These are phyloP conservation scores for Wickerhamiella shivajii DNA, from an alignment of 805 yeast species.

Conservation along the genomic window DNA sequence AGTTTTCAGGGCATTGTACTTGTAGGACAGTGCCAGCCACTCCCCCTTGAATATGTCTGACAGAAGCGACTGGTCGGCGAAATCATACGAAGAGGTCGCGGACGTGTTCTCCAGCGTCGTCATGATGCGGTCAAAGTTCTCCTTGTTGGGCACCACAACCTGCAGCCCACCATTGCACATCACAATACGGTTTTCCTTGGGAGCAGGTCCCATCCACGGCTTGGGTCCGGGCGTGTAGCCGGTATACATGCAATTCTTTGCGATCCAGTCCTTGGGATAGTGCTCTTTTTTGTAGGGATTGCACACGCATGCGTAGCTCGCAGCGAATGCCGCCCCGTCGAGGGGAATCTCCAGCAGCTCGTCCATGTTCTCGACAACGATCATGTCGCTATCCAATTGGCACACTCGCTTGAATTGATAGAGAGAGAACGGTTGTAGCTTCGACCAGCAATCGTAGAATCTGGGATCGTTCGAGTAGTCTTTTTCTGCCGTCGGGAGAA, in stretches of 20 bases:
- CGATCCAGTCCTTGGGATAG: conserved; percentile 40
- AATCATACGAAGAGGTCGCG: conserved; percentile 31
- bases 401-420: conserved; percentile 38
- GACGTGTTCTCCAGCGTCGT: conserved; percentile 28
- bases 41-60: conserved; percentile 37
- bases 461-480: conserved; percentile 37
- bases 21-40: conserved; percentile 40
- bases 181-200: conserved; percentile 4
- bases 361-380: conserved; percentile 42
- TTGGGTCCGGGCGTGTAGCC: conserved; percentile 21
- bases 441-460: conserved; percentile 49
- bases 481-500: conserved; percentile 32
- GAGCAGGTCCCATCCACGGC: conserved; percentile 30
- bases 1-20: conserved; percentile 44
- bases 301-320: conserved; percentile 48
- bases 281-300: conserved; percentile 39
- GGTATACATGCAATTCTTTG: conserved; percentile 38
- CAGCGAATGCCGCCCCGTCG: conserved; percentile 34
- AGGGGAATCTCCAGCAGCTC: conserved; percentile 38
- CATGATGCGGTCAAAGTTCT: conserved; percentile 29
- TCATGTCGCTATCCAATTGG: conserved; percentile 47
- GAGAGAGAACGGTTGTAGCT: conserved; percentile 40
- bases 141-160: conserved; percentile 32
- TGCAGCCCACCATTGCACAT: conserved; percentile 48
- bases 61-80: conserved; percentile 44